phyloP scores from a whole-genome alignment of 352 stramenopile genomes.

The Pythium chondricola region DNA sequence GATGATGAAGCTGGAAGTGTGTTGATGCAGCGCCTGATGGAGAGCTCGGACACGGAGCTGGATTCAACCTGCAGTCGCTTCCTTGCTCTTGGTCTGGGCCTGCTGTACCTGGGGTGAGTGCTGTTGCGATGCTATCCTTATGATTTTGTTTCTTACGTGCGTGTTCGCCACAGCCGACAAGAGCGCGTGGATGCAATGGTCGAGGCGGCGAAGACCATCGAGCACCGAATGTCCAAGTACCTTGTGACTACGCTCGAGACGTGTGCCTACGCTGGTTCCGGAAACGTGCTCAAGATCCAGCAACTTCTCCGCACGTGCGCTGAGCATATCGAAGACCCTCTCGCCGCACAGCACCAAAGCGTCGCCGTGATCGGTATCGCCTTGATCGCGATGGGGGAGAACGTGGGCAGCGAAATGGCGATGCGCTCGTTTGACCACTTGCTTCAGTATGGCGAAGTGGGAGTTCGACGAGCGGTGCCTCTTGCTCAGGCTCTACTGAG shows the following conservation, averaged over 20 bases:
- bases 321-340: conserved; percentile 91
- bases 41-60: conserved; percentile 96
- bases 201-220: conserved; percentile 97
- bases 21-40: conserved; percentile 97
- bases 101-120: conserved; percentile 96
- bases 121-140: not conserved
- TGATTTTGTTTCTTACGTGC: not conserved
- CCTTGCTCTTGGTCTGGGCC: conserved; percentile 94
- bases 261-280: conserved; percentile 97
- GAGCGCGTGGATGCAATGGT: conserved; percentile 98
- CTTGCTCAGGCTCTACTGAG: conserved; percentile 95
- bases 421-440: conserved; percentile 99
- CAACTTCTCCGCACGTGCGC: conserved; percentile 96
- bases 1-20: conserved; percentile 95
- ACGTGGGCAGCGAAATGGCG: conserved; percentile 96
- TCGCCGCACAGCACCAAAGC: conserved; percentile 84
- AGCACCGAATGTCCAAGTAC: conserved; percentile 97
- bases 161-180: conserved; percentile 40
- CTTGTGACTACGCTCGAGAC: conserved; percentile 96
- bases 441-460: conserved; percentile 98
- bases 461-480: conserved; percentile 95
- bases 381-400: conserved; percentile 98
- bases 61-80: conserved; percentile 95
- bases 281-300: conserved; percentile 99
- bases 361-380: conserved; percentile 97